A percentile compares a stretch with the other conserved stretches of the same genome.
phyloP scores from a whole-genome alignment of 2,329 filamentous ascomycete genomes.

The Emericellopsis cladophorae region DNA sequence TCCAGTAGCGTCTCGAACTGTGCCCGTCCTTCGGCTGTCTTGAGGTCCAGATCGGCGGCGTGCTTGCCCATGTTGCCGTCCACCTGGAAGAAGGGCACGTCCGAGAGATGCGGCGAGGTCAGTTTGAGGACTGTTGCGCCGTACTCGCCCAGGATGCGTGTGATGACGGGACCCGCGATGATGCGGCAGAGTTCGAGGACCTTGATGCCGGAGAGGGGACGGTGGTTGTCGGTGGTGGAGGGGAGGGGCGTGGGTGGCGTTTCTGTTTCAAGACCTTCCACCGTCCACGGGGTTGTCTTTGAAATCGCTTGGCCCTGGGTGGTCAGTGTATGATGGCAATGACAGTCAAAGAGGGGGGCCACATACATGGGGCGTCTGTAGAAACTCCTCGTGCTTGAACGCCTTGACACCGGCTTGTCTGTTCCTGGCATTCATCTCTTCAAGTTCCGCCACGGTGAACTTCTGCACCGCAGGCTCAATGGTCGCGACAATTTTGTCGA shows the following conservation, averaged over 20 bases:
- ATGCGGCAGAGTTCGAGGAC: slow-evolving; percentile 66
- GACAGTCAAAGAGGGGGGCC: slow-evolving; percentile 8
- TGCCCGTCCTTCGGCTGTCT: slow-evolving; percentile 34
- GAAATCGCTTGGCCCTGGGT: slow-evolving; percentile 30
- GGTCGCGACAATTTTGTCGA: slow-evolving; percentile 41
- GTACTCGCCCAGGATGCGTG: slow-evolving; percentile 59
- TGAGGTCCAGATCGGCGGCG: slow-evolving; percentile 50
- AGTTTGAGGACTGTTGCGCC: slow-evolving; percentile 64
- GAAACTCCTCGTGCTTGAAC: slow-evolving; percentile 46
- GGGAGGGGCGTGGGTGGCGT: slow-evolving; percentile 33
- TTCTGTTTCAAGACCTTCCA: slow-evolving; percentile 34
- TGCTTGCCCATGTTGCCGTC: slow-evolving; percentile 64
- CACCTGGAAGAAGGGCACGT: slow-evolving; percentile 61
- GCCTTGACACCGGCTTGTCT: slow-evolving; percentile 48
- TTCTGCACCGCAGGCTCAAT: slow-evolving; percentile 47
- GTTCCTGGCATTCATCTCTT: slow-evolving; percentile 40
- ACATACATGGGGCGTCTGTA: slow-evolving; percentile 31
- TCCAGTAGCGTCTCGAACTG: slow-evolving; percentile 46
- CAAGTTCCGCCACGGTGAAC: slow-evolving; percentile 42
- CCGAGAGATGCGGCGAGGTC: slow-evolving; percentile 53
- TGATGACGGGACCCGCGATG: slow-evolving; percentile 64
- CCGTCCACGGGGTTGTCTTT: slow-evolving; percentile 30
- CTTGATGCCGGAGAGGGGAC: slow-evolving; percentile 46
- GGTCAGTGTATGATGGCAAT: not conserved
- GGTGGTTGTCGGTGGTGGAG: slow-evolving; percentile 6